Base-by-base conservation (phyloP, 225 moss, liverwort and hornwort species). In the Pseudisothecium myosuroides region DNA sequence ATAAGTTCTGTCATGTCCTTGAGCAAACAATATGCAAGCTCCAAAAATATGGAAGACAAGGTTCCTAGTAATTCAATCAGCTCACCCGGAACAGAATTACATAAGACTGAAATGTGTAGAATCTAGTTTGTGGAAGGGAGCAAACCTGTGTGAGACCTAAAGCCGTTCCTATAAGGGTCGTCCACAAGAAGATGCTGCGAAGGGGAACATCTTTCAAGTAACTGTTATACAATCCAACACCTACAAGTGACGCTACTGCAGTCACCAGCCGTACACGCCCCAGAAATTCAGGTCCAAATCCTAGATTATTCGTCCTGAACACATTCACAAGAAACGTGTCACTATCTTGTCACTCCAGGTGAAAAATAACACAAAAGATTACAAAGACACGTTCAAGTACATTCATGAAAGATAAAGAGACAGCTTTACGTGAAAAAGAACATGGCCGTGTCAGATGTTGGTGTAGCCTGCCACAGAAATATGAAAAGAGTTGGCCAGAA, bases 361-460 rank as follows among this genome's bases (percentile, higher is more conserved):
- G 76, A 22, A 22, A 85, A 45, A 79, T 24, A 56, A 59, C 76
- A 79, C n/a, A 80, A 66, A 74, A 58, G 34, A 64, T 72, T 61
- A n/a, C 36, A 54, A 58, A 75, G 45, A 59, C 47, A 52, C 4
- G 73, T 75, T 87, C 74, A 84, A 66, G 43, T 24, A 17, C 32
- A 86, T 31, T 65, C 29, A 41, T 12, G 90, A 72, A 89, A 76
- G 81, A 72, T 62, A 68, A 71, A 36, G 76, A 89, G 76, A 81
- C 19, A n/a, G 34, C 45, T 86, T 92, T 92, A 98, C 95, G 95
- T 97, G 95, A 99, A 99, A 88, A 96, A 99, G 90, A 99, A 97
- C 99, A 99, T 97, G 89, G 99, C 99, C 39, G 99, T 97, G 58
- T 99, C 99, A 43, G 99, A 99, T 24, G 96, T 95, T 71, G 99